Evolutionary conservation across 495 filamentous ascomycete genomes (phyloP).

Genomic region (Wilcoxina mikolae): DNA sequence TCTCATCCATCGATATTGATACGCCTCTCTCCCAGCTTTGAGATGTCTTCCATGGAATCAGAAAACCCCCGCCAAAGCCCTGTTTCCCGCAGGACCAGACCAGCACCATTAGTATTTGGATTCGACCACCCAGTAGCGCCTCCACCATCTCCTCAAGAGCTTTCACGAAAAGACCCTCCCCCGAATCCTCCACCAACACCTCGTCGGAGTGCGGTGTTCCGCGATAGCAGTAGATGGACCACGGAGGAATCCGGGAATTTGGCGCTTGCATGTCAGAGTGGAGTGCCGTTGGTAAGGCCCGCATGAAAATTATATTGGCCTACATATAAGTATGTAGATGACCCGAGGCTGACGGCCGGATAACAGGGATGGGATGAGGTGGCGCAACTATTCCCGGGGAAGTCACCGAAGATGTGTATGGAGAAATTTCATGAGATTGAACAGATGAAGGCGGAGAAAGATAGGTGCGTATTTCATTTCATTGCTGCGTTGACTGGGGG

Average conservation of each 20-base stretch:
- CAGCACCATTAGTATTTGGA: no score
- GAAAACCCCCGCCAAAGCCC: no score
- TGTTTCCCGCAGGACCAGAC: no score
- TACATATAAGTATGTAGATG: background rate
- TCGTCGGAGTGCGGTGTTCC: background rate
- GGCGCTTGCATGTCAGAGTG: background rate
- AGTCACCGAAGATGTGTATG: background rate
- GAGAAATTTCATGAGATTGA: background rate
- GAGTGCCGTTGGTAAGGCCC: background rate
- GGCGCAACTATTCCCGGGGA: background rate
- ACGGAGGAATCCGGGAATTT: background rate
- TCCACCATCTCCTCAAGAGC: no score
- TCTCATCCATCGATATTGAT: no score
- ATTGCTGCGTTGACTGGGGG: no score
- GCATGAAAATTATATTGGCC: background rate
- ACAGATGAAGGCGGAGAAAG: background rate
- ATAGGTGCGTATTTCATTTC: background rate
- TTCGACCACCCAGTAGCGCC: no score
- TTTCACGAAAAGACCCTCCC: no score
- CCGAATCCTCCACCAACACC: background rate
- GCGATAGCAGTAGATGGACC: background rate
- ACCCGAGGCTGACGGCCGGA: no score
- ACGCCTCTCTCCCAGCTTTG: no score
- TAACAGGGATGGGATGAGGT: background rate
- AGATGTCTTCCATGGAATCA: no score